These are phyloP conservation scores for Xylaria venustula DNA, from an alignment of 495 filamentous ascomycete species.

Conservation along the genomic window DNA sequence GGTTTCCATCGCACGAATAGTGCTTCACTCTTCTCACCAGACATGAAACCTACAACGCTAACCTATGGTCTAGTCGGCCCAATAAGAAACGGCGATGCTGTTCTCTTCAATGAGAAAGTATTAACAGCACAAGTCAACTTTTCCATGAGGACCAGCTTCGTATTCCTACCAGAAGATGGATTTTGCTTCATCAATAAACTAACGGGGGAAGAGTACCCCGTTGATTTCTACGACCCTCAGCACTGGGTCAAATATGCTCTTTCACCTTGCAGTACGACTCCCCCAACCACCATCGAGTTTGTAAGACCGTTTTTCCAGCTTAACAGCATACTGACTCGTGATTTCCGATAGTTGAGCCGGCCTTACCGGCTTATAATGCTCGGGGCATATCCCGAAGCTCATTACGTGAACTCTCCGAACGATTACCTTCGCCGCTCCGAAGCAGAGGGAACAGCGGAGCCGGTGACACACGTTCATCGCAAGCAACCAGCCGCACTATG, in stretches of 20 bases:
- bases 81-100: constrained; percentile 85
- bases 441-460: constrained; percentile 29
- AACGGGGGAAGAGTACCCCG: constrained; percentile 75
- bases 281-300: neutral
- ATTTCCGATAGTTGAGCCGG: constrained; percentile 46
- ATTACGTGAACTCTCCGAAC: constrained; percentile 39
- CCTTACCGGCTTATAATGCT: constrained; percentile 49
- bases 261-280: constrained; percentile 59
- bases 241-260: constrained; percentile 78
- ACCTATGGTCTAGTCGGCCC: constrained; percentile 70
- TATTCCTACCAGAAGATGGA: constrained; percentile 83
- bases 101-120: constrained; percentile 84
- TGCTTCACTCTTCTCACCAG: neutral
- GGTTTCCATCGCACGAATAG: neutral
- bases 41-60: neutral
- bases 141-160: constrained; percentile 81
- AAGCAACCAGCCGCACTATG: constrained; percentile 19
- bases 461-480: constrained; percentile 21
- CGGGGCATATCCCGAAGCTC: constrained; percentile 34
- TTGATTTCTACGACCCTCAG: constrained; percentile 81
- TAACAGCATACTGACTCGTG: neutral
- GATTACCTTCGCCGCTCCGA: constrained; percentile 26
- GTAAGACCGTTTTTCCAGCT: no score
- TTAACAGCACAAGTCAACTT: constrained; percentile 95
- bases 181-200: constrained; percentile 83